Base-by-base conservation (phyloP, 2,329 filamentous ascomycete species). In the Pseudogymnoascus sp. region DNA sequence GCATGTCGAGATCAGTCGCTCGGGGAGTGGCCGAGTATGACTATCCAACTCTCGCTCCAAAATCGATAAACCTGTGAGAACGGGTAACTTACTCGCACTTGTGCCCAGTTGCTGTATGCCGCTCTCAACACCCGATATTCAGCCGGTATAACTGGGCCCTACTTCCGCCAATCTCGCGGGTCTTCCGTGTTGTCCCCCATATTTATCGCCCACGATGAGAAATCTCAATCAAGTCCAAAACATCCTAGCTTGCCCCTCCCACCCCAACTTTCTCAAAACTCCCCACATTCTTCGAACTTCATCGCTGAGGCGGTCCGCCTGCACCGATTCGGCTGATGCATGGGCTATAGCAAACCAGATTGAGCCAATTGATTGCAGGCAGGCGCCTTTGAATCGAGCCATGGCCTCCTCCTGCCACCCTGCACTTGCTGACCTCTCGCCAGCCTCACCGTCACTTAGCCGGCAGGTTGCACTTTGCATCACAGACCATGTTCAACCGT, bases 381-480 rank as follows among this genome's bases (percentile, higher is more conserved):
- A 56, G 28, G 16, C 28, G 49, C 49, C 49, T 56, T 56, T 34
- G 49, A 34, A 34, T 36, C 49, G 9, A 56, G 49, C 49, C 49
- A 36, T 34, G 11, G 49, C 28, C 49, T 56, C 49, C 34, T 56
- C 49, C 28, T 56, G 28, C 49, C 28, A 56, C 49, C 49, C 49
- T 56, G 49, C 25, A 34, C 3, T 56, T 56, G 49, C 49, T 56
- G 49, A 56, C 49, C 49, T 56, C 49, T 34, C 28, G n/a, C 28
- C 49, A 56, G 49, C 49, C 49, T 56, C 49, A 56, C 49, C 49
- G 49, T 56, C 49, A 56, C 49, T 56, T 56, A 56, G 49, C 49
- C 28, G 49, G 49, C 49, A 56, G 49, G 49, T 56, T 34, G 28
- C 49, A 56, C 49, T 56, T 36, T 56, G n/a, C 49, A 21, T 56